A percentile compares a stretch with the other conserved stretches of the same genome.
phyloP scores from a whole-genome alignment of 2,329 filamentous ascomycete genomes.

The Colletotrichum lindemuthianum region DNA sequence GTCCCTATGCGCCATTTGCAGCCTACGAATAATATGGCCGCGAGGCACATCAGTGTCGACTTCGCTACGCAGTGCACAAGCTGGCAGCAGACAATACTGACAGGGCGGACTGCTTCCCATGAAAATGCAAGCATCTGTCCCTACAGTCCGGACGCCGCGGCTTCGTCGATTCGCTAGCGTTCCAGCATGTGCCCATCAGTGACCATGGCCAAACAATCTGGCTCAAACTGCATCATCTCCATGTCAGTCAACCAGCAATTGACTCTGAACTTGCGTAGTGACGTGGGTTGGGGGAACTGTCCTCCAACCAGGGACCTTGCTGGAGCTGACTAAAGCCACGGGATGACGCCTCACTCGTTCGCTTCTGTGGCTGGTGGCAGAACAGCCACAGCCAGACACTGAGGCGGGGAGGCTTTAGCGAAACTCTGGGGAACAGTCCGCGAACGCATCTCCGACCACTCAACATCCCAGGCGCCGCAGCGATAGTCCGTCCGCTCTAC shows the following conservation, averaged over 20 bases:
- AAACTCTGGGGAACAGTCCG: slow-evolving; percentile 33
- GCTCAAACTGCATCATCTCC: slow-evolving; percentile 14
- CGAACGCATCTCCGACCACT: slow-evolving; percentile 21
- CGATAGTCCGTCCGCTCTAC: background rate
- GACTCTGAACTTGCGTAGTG: slow-evolving; percentile 16
- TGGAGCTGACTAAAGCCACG: background rate
- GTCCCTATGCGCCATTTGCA: no score
- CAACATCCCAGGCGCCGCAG: background rate
- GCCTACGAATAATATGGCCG: no score
- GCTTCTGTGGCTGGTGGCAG: background rate
- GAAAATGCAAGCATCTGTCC: background rate
- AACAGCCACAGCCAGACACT: slow-evolving; percentile 9
- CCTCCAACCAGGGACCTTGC: background rate
- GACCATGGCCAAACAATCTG: background rate
- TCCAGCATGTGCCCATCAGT: background rate
- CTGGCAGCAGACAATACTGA: background rate
- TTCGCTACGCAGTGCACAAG: no score
- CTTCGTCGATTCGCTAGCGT: background rate
- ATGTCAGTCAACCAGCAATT: slow-evolving; percentile 19
- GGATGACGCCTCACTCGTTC: background rate
- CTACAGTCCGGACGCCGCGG: background rate
- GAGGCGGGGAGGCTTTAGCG: slow-evolving; percentile 29
- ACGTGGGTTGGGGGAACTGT: slow-evolving; percentile 11
- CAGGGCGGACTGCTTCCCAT: background rate
- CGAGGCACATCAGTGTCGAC: no score